Base-by-base conservation (phyloP, 2,329 filamentous ascomycete genomes). In the Microsporum canis region DNA sequence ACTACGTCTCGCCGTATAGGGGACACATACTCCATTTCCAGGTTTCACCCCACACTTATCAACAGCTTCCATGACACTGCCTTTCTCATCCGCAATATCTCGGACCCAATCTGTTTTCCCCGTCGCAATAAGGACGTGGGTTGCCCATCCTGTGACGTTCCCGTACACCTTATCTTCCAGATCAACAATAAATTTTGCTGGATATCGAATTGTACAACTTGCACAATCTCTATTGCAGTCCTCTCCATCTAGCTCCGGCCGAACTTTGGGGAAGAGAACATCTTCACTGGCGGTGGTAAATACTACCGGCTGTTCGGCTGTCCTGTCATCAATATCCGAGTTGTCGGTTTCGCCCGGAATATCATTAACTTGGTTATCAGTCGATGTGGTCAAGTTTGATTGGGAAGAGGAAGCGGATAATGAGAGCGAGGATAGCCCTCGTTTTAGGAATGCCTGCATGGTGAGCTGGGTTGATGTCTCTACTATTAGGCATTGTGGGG, bases 41-140 rank as follows among this genome's bases (percentile, higher is more conserved):
- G 77, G 70, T 62, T 71, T 68, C 39, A 77, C 45, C 0, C 73
- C 75, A 17, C 73, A 72, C 61, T 75, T 76, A 45, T 76, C 81
- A 67, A 91, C 82, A 1, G 88, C 88, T 76, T 90, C 80, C 88
- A 92, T 92, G 36, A 92, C 81, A 71, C 87, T 90, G 4, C 88
- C 88, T 74, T 88, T 86, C 78, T 97, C 94, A 70, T 97, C 88
- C 61, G 83, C 84, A 53, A 96, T 89, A 76, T 95, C 88, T 63
- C 89, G 78, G 70, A 92, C 88, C 94, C 94, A 99, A 75, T 99
- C 94, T 31, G 86, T 82, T 82, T 96, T 96, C 63, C 91, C 89
- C n/a, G 94, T 99, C 29, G 90, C 94, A 14, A 97, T 90, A 36
- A 99, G 78, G 64, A 96, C 72, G 75, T 99, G 94, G 23, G 91